Evolutionary conservation across 208 protist genomes (phyloP), one percentile per base, ranked within the genome.

Genomic region (Wallacemonas sp.): DNA sequence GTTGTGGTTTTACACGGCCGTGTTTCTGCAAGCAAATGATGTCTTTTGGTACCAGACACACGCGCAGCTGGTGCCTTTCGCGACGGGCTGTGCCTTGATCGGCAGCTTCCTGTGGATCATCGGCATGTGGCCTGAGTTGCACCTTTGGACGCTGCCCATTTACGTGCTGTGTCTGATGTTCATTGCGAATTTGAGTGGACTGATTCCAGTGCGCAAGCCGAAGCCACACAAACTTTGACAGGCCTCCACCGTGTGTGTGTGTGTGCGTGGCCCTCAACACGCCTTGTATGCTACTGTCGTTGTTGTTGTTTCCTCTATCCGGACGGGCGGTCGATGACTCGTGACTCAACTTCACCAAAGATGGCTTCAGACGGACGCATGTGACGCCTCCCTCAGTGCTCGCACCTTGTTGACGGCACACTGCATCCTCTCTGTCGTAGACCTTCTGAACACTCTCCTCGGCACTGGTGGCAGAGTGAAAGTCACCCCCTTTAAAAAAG

Each of bases 1-100:
- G 30, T 76, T 93, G 61, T 93, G 91, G 91, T 55, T 76, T 19
- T 92, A 92, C 68, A 82, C 78, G 21, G 70, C 75, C 13, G 48
- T 60, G 13, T 76, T 68, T 39, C 65, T 92, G 54, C 78, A 80
- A 29, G 70, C 71, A 38, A 79, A 78, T 42, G 71, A 92, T 54
- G 62, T 71, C 3, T 61, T 69, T 46, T 94, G 87, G 91, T 83
- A 75, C 59, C 71, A 87, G 37, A 71, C 71, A 10, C 76, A 94
- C 54, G 76, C 82, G 69, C 45, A 46, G 10, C 83, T 87, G 39
- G 48, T 96, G 1, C 58, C 83, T 21, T 48, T 46, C 33, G 73
- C 83, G 15, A 85, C 83, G 1, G 54, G 26, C 52, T 72, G 62
- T 21, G 64, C 70, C 13, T 26, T 71, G 3, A 26, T 76, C 1